phyloP scores from a whole-genome alignment of 176 grass and related monocot genomes.

The sorghum (Sorghum bicolor) region DNA sequence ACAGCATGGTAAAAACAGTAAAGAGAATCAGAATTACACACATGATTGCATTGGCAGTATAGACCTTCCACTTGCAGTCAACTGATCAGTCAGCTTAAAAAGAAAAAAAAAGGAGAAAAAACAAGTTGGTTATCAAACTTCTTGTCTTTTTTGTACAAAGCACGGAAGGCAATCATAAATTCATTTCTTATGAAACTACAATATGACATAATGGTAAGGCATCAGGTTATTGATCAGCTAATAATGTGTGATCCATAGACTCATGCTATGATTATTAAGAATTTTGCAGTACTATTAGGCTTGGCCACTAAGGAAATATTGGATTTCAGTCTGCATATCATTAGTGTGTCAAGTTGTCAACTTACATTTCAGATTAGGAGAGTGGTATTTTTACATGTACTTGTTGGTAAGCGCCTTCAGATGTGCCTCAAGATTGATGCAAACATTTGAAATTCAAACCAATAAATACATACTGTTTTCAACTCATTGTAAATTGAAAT shows the following conservation, averaged over 20 bases:
- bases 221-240: neutral
- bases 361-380: neutral
- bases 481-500: neutral
- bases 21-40: neutral
- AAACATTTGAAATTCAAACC: neutral
- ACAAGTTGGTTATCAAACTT: neutral
- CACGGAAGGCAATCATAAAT: neutral
- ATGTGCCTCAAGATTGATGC: neutral
- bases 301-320: neutral
- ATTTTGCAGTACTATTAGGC: neutral
- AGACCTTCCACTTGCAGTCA: neutral
- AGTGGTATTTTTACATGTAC: neutral
- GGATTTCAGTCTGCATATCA: neutral
- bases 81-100: neutral
- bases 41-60: constrained; percentile 1
- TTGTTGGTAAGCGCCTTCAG: neutral
- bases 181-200: neutral
- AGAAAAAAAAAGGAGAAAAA: neutral
- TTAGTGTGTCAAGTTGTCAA: neutral
- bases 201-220: neutral
- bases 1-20: constrained; percentile 14
- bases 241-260: neutral
- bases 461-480: neutral
- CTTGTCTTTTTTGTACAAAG: neutral
- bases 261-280: neutral